These are phyloP conservation scores for Begonia loranthoides DNA, from an alignment of 306 rosid species.

Conservation along the genomic window DNA sequence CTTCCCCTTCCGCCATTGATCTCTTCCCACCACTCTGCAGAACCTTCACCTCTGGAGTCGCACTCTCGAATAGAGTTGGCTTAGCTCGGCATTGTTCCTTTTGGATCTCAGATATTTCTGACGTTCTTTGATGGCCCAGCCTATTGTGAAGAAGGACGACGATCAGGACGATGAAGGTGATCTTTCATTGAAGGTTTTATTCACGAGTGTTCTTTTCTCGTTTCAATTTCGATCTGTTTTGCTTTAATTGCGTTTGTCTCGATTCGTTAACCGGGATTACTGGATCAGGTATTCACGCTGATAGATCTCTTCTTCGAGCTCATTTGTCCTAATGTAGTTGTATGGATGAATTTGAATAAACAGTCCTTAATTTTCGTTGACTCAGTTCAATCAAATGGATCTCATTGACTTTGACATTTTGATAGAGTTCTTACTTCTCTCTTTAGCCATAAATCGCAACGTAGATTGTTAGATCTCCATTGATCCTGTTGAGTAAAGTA, in stretches of 20 bases:
- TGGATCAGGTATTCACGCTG: slow-evolving; percentile 16
- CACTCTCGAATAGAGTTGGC: not conserved
- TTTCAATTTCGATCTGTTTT: slow-evolving; percentile 18
- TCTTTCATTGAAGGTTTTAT: slow-evolving; percentile 3
- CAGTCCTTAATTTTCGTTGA: slow-evolving; percentile 5
- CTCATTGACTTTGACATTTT: slow-evolving; percentile 13
- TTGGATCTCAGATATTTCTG: slow-evolving; percentile 36
- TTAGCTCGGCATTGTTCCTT: not conserved
- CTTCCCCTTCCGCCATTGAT: too few relatives aligned
- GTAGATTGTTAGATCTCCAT: slow-evolving; percentile 8
- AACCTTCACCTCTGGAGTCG: not conserved
- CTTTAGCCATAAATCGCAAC: slow-evolving; percentile 12
- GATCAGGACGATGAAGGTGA: slow-evolving; percentile 98
- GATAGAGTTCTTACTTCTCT: slow-evolving; percentile 1
- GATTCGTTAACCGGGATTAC: slow-evolving; percentile 5
- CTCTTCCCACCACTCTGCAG: not conserved
- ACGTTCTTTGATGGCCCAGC: slow-evolving; percentile 70
- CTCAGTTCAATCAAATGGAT: slow-evolving; percentile 17
- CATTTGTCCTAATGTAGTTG: not conserved
- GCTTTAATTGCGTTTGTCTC: slow-evolving; percentile 2
- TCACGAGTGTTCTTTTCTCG: not conserved
- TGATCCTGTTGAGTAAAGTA: too few relatives aligned
- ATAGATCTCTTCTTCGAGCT: slow-evolving; percentile 49
- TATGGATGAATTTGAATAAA: slow-evolving; percentile 7
- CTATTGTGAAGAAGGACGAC: slow-evolving; percentile 93